These are phyloP conservation scores for Annulohypoxylon moriforme DNA, from an alignment of 495 filamentous ascomycete genomes.

Conservation along the genomic window DNA sequence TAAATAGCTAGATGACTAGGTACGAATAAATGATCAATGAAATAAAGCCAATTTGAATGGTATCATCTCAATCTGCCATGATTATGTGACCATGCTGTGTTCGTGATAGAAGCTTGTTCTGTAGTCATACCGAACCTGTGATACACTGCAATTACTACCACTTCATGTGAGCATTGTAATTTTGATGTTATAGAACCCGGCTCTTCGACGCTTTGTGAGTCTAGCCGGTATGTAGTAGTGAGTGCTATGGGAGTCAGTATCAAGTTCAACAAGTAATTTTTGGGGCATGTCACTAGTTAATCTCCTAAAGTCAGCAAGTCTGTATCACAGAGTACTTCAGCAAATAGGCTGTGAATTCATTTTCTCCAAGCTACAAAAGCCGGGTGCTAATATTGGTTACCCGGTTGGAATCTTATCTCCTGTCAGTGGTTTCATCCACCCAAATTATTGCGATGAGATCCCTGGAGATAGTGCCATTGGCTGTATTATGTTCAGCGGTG, in stretches of 20 bases:
- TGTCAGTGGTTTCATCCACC: neutral
- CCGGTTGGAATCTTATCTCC: neutral
- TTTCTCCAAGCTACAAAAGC: conserved; percentile 9
- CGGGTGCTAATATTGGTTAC: conserved; percentile 6
- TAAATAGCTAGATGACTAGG: conserved; percentile 11
- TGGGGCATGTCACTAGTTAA: neutral
- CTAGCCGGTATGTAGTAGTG: neutral
- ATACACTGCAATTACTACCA: neutral
- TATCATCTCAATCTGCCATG: neutral
- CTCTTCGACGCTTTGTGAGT: neutral
- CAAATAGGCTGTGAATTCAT: neutral
- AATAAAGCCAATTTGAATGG: neutral
- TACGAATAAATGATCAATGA: conserved; percentile 32
- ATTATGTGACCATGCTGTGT: neutral
- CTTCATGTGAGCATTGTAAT: neutral
- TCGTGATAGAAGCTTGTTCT: neutral
- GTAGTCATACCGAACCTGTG: neutral
- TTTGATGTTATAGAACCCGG: neutral
- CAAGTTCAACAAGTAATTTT: neutral
- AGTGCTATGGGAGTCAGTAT: neutral
- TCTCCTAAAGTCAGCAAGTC: neutral
- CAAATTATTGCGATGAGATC: conserved; percentile 12
- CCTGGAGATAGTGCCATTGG: conserved; percentile 16
- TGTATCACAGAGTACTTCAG: neutral
- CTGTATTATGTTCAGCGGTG: conserved; percentile 41